Evolutionary conservation across 140 eudicot genomes (phyloP), one percentile per base, ranked within the genome.

Genomic region (Eryngium alpinum): DNA sequence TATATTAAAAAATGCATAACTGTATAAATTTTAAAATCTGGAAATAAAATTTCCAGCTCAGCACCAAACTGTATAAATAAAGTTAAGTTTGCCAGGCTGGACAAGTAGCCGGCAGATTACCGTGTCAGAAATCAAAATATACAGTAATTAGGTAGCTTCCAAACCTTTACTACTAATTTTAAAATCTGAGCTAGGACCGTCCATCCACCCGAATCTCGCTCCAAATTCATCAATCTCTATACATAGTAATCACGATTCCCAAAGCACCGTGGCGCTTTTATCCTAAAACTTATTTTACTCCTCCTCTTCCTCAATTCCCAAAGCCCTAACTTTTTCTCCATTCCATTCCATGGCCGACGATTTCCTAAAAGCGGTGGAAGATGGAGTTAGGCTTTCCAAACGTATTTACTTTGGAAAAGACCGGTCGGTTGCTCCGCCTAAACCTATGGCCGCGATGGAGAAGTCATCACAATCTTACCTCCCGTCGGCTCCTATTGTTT

Each of bases 381-480:
- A 95, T 28, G 99, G 99, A 65, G 81, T 95, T 46, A 82, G 94
- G 65, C 86, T 95, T 50, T 86, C 97, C 11, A 95, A 95, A 80
- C 87, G 99, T 13, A 80, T 95, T 22, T 95, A 95, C 92, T 95
- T 86, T 77, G 97, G 99, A 1, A 87, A 88, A 15, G 97, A 95
- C 88, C 79, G 97, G 19, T 89, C 99, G n/a, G 91, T 92, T 5
- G 90, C 90, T 63, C 93, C 99, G 31, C 99, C 99, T 1, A 89
- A 81, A 49, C 90, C 89, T 0, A 79, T 89, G 62, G 56, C 88
- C 25, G 81, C 91, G 25, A 95, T 95, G 99, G 90, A 89, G n/a
- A 95, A 89, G 72, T 80, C 85, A 4, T 10, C 57, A 49, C 70
- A 73, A 15, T 81, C 86, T 28, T 44, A 81, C 70, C 83, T 90